A percentile compares a stretch with the other conserved stretches of the same genome.
Conservation (phyloP, 106 monocot genomes). For the Dendrobium officinale region DNA sequence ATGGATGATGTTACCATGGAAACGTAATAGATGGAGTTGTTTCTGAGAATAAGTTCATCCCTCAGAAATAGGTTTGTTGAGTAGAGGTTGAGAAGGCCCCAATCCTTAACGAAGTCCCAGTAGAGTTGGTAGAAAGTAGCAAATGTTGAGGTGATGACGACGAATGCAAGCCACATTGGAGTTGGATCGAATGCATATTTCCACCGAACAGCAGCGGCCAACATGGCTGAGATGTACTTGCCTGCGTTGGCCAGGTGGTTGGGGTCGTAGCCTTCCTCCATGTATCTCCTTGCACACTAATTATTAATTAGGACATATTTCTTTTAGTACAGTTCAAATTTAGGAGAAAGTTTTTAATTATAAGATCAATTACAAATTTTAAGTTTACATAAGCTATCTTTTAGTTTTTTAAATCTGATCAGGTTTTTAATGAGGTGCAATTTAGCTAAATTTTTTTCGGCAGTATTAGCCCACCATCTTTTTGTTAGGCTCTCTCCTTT, state of each 20-base stretch:
- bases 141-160: conserved; percentile 41
- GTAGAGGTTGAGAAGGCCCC: conserved; percentile 57
- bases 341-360: no score
- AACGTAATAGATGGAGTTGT: conserved; percentile 61
- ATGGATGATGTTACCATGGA: conserved; percentile 56
- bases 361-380: no score
- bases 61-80: conserved; percentile 68
- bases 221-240: conserved; percentile 89
- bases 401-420: no score
- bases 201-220: conserved; percentile 67
- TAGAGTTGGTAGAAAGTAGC: conserved; percentile 88
- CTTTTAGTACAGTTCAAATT: background rate
- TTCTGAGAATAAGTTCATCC: conserved; percentile 79
- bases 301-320: background rate
- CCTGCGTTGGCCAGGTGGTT: conserved; percentile 89
- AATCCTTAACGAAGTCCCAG: conserved; percentile 99
- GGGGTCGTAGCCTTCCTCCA: conserved; percentile 78
- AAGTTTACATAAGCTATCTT: no score
- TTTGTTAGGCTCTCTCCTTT: no score
- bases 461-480: no score
- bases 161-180: conserved; percentile 41
- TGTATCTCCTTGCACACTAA: conserved; percentile 77
- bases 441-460: no score
- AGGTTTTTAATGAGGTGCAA: no score
- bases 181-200: conserved; percentile 68